These are phyloP conservation scores for Mycena leptocephala DNA, from an alignment of 768 basidiomycete species.

Conservation along the genomic window DNA sequence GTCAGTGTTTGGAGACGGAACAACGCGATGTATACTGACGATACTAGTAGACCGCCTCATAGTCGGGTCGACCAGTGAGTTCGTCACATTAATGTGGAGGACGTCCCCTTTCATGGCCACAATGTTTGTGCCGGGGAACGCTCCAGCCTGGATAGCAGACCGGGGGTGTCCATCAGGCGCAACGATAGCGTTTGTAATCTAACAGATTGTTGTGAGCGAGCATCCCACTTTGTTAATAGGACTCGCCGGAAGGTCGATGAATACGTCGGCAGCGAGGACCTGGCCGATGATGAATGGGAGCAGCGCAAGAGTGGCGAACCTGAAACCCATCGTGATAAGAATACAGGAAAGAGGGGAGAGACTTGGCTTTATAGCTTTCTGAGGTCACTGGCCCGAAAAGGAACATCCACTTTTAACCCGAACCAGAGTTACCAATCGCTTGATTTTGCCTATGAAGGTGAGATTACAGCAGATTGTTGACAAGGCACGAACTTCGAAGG, in stretches of 20 bases:
- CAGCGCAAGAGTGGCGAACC: background rate
- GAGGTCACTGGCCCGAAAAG: background rate
- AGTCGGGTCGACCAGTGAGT: constrained; percentile 47
- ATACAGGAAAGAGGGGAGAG: background rate
- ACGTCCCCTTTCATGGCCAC: constrained; percentile 55
- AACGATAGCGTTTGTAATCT: constrained; percentile 50
- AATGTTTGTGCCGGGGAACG: constrained; percentile 58
- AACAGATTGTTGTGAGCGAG: no score
- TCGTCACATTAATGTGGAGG: constrained; percentile 51
- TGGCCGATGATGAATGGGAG: background rate
- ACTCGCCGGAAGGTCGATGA: background rate
- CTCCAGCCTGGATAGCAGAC: constrained; percentile 56
- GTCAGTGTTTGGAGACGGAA: no score
- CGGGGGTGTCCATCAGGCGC: constrained; percentile 60
- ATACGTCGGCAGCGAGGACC: constrained; percentile 3
- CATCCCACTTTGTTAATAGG: no score
- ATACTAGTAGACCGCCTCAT: constrained; percentile 46
- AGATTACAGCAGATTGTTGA: background rate
- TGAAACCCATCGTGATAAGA: background rate
- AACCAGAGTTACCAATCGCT: no score
- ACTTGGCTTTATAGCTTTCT: background rate
- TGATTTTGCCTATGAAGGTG: no score
- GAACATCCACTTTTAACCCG: no score
- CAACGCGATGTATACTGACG: background rate
- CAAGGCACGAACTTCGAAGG: background rate